Evolutionary conservation across 1,284 basidiomycete genomes (phyloP).

Genomic region (Sporisorium scitamineum): DNA sequence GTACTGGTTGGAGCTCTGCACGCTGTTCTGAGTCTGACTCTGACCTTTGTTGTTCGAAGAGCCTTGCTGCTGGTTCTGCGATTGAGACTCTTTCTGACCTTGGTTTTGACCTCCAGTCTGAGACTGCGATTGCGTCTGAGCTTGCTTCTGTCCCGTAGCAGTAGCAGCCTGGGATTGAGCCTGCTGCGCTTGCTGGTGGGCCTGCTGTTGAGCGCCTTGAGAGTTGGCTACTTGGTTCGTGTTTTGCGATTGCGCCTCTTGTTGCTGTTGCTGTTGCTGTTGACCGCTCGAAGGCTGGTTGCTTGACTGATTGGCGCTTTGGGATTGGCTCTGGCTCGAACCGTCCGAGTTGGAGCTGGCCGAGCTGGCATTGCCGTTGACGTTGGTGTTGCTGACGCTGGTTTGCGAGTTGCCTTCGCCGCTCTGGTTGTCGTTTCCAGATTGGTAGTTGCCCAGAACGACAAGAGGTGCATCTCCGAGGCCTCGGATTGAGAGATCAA

Average conservation of each 20-base stretch:
- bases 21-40: constrained; percentile 1
- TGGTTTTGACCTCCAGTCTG: not conserved
- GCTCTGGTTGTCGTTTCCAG: constrained; percentile 26
- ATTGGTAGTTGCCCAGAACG: constrained; percentile 34
- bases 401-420: constrained; percentile 29
- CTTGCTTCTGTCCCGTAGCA: not conserved
- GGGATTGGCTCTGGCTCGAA: constrained; percentile 22
- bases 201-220: constrained; percentile 12
- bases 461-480: constrained; percentile 27
- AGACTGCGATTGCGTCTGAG: not conserved
- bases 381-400: constrained; percentile 25
- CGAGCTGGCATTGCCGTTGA: constrained; percentile 31
- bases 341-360: constrained; percentile 30
- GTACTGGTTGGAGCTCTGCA: constrained; percentile 1
- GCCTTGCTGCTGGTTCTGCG: constrained; percentile 8
- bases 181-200: constrained; percentile 6
- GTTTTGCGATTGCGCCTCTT: constrained; percentile 7
- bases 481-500: constrained; percentile 18
- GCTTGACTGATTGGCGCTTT: constrained; percentile 15
- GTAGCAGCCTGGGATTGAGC: not conserved
- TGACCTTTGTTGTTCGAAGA: not conserved
- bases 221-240: constrained; percentile 4
- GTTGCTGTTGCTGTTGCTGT: constrained; percentile 20
- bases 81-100: constrained; percentile 11
- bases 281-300: not conserved